phyloP scores from a whole-genome alignment of 306 rosid species.

The Prunus davidiana region DNA sequence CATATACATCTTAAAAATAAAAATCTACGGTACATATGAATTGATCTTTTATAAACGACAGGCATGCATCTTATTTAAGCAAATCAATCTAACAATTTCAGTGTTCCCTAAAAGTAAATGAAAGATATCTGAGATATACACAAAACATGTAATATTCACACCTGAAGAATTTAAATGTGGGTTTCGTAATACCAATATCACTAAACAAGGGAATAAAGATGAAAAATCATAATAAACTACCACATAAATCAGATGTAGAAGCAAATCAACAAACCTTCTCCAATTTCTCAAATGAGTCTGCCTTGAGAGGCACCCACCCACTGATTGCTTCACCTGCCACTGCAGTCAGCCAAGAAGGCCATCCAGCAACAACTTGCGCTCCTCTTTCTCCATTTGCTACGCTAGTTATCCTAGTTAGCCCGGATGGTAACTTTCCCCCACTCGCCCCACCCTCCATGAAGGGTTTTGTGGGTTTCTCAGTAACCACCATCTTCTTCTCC shows the following conservation, averaged over 20 bases:
- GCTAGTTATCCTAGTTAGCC: conserved; percentile 27
- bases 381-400: conserved; percentile 58
- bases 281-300: conserved; percentile 74
- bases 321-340: conserved; percentile 84
- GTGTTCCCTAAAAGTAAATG: not conserved
- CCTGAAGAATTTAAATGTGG: not conserved
- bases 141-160: not conserved
- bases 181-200: not conserved
- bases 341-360: conserved; percentile 88
- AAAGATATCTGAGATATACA: not conserved
- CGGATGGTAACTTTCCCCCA: conserved; percentile 23
- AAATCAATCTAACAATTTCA: not conserved
- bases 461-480: conserved; percentile 25
- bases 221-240: not conserved
- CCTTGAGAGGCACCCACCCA: conserved; percentile 84
- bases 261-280: conserved; percentile 51
- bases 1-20: not conserved
- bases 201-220: not conserved
- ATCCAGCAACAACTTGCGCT: conserved; percentile 68
- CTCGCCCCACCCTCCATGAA: conserved; percentile 17
- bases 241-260: not conserved
- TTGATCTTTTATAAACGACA: not conserved
- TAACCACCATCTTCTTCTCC: conserved; percentile 20
- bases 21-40: not conserved
- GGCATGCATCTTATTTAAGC: no score